These are phyloP conservation scores for Trichoderma endophyticum DNA, from an alignment of 2,329 filamentous ascomycete genomes.

Conservation along the genomic window DNA sequence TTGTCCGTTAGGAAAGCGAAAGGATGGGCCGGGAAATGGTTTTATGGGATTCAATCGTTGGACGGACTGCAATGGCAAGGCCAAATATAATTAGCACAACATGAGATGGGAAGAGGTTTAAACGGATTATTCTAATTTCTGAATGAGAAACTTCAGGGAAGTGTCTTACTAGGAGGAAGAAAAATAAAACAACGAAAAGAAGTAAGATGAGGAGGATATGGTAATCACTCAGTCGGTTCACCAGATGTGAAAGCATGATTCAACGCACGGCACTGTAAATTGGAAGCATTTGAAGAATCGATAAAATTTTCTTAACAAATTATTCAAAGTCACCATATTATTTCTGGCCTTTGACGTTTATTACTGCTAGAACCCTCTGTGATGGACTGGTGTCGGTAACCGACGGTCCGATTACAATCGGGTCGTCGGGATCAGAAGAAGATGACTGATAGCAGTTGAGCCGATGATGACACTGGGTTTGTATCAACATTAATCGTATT, in stretches of 20 bases:
- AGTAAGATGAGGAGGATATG: background rate
- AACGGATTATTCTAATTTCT: too few species aligned
- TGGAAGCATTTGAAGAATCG: background rate
- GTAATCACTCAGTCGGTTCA: background rate
- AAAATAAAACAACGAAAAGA: background rate
- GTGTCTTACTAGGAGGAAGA: fast-evolving
- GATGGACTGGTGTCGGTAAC: background rate
- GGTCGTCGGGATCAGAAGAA: background rate
- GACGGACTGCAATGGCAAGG: background rate
- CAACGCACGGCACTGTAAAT: background rate
- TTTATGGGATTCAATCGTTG: background rate
- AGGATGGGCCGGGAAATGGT: background rate
- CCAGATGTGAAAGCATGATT: background rate
- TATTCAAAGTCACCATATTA: background rate
- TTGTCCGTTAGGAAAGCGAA: constrained; percentile 17
- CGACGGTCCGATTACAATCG: background rate
- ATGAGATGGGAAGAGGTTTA: too few species aligned
- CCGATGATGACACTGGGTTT: background rate
- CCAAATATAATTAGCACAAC: background rate
- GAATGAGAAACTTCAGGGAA: background rate
- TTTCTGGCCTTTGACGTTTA: background rate
- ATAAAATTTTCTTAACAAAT: background rate
- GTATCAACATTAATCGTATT: background rate
- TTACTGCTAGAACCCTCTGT: background rate
- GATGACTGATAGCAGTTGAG: background rate